Base-by-base conservation (phyloP, 345 rosid species). In the Trapa bicornis region DNA sequence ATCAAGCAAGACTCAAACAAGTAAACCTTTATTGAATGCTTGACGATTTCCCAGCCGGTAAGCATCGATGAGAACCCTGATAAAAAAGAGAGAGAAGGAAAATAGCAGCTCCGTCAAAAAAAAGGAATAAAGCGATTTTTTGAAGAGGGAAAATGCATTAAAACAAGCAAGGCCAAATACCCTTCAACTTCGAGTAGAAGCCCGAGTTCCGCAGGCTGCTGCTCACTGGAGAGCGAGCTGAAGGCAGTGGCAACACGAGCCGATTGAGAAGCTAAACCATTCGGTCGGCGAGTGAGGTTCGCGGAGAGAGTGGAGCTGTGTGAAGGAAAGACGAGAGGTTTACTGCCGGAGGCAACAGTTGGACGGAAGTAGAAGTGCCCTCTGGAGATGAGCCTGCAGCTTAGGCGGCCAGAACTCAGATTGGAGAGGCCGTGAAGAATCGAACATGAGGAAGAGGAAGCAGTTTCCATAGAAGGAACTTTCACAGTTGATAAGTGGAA, bases 181-280 rank as follows among this genome's bases (percentile, higher is more conserved):
- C 96, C 96, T 70, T 92, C 98, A 74, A 92, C 91, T 76, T 92
- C 96, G 67, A 92, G 91, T 78, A 89, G 86, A 68, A 92, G 77
- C 48, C 87, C 96, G 17, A 88, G 69, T 71, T 86, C 85, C 56
- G 72, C 83, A 70, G 84, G 66, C 69, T 86, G 83, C 66, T 71
- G 75, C 73, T 67, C 79, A 58, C 43, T 53, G 29, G 83, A 68
- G 61, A 80, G 50, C 29, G 84, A 83, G 81, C 79, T 67, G 71
- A 79, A 62, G 37, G 79, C 69, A 62, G 82, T n/a, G 1, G 35
- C 3, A 7, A 35, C 38, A 29, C 63, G 63, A 35, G 63, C 63
- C 65, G 77, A 80, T 12, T 79, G 79, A 71, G 64, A 50, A 22
- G 60, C 74, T 29, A 72, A 22, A 47, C 47, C 68, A 70, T 68